Evolutionary conservation across 371 early-diverging fungal genomes (phyloP).

Genomic region (Conidiobolus incongruus): DNA sequence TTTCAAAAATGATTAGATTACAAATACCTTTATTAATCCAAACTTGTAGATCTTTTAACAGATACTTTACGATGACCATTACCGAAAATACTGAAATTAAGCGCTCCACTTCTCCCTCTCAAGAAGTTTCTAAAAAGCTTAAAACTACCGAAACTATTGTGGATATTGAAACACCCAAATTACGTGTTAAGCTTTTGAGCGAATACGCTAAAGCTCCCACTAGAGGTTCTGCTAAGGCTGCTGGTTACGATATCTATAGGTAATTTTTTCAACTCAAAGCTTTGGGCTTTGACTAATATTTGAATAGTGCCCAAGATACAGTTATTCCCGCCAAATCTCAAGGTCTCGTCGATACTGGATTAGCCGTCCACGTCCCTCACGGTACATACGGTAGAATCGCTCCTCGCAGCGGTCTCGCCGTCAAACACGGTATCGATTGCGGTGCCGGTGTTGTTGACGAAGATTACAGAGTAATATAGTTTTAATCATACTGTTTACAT

Average conservation of each 20-base stretch:
- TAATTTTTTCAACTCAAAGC: too few relatives aligned
- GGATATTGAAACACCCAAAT: too few relatives aligned
- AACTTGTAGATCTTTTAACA: too few relatives aligned
- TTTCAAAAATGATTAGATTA: too few relatives aligned
- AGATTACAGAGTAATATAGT: slow-evolving; percentile 63
- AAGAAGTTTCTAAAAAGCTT: too few relatives aligned
- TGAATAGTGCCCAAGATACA: slow-evolving; percentile 28
- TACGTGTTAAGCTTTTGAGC: slow-evolving; percentile 30
- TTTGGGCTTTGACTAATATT: too few relatives aligned
- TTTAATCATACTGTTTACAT: slow-evolving; percentile 1
- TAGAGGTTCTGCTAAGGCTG: slow-evolving; percentile 58
- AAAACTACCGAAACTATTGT: too few relatives aligned
- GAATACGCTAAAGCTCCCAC: slow-evolving; percentile 54
- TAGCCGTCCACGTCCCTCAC: slow-evolving; percentile 56
- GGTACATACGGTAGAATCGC: slow-evolving; percentile 92
- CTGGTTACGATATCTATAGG: slow-evolving; percentile 92
- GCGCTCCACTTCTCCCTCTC: too few relatives aligned
- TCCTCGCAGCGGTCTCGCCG: slow-evolving; percentile 77
- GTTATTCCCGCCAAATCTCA: slow-evolving; percentile 50
- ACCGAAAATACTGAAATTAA: too few relatives aligned
- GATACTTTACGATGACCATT: too few relatives aligned
- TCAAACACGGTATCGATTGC: slow-evolving; percentile 78
- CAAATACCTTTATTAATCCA: too few relatives aligned
- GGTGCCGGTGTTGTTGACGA: slow-evolving; percentile 95
- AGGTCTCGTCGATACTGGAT: slow-evolving; percentile 54